Conservation (phyloP, 495 filamentous ascomycete species). For the Aspergillus olivimuriae region DNA sequence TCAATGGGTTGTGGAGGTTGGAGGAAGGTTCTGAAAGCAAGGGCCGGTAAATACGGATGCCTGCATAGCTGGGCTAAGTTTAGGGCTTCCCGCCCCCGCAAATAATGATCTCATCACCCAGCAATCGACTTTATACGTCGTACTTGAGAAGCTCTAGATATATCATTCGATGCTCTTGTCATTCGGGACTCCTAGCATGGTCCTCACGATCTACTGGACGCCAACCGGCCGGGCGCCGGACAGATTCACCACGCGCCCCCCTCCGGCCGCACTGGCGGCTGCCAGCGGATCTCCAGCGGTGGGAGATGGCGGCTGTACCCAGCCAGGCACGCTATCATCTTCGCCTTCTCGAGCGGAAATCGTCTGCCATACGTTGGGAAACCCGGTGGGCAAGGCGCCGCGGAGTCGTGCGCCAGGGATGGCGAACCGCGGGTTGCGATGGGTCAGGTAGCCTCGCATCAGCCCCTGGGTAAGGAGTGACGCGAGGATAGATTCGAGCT, state of each 20-base stretch:
- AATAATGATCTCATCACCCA: too few relatives aligned
- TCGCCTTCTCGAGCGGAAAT: slow-evolving; percentile 40
- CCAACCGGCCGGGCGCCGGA: slow-evolving; percentile 49
- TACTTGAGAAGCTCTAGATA: too few relatives aligned
- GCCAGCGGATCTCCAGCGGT: slow-evolving; percentile 4
- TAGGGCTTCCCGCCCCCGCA: too few relatives aligned
- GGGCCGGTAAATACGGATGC: too few relatives aligned
- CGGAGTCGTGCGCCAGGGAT: slow-evolving; percentile 70
- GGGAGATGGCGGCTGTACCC: slow-evolving; percentile 40
- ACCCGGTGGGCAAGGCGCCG: slow-evolving; percentile 54
- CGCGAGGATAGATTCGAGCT: slow-evolving; percentile 72
- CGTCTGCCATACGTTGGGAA: slow-evolving; percentile 54
- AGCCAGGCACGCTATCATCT: slow-evolving; percentile 46
- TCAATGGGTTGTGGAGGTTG: neutral
- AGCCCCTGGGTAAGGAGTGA: slow-evolving; percentile 75
- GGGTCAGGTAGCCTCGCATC: slow-evolving; percentile 81
- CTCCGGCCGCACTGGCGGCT: slow-evolving; percentile 17
- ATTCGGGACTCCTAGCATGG: too few relatives aligned
- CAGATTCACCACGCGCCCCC: slow-evolving; percentile 48
- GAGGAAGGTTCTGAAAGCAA: too few relatives aligned
- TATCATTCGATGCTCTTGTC: too few relatives aligned
- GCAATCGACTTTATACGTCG: too few relatives aligned
- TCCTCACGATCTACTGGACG: slow-evolving; percentile 17
- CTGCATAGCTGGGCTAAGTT: too few relatives aligned
- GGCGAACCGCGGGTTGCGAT: slow-evolving; percentile 67